Percentiles rank a stretch among this genome's conserved stretches.
Conservation (phyloP, 129 eudicot species). For the Glebionis coronaria region DNA sequence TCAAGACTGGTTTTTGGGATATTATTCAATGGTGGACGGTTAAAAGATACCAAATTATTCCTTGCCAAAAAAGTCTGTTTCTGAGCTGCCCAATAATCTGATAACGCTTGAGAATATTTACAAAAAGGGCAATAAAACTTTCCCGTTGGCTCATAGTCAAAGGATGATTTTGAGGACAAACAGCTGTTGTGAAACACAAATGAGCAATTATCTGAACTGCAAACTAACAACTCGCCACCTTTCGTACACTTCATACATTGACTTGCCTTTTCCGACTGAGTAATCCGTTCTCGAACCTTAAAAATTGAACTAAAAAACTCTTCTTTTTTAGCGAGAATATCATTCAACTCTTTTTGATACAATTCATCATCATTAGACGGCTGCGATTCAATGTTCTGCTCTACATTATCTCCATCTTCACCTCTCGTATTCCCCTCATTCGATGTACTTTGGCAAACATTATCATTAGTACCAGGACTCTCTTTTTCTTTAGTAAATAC, state of each 20-base stretch:
- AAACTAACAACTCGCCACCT: constrained; percentile 46
- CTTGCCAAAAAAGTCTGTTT: constrained; percentile 38
- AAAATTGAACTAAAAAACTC: constrained; percentile 41
- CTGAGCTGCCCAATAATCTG: constrained; percentile 42
- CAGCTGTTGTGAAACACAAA: constrained; percentile 62
- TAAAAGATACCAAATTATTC: constrained; percentile 41
- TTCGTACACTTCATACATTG: constrained; percentile 52
- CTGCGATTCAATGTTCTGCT: background rate
- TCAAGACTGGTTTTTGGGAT: background rate
- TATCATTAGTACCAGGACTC: constrained; percentile 14
- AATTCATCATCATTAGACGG: constrained; percentile 4
- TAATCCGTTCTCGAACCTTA: constrained; percentile 31
- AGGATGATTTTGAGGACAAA: constrained; percentile 33
- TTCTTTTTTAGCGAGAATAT: constrained; percentile 31
- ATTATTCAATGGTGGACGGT: background rate
- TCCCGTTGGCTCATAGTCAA: constrained; percentile 29
- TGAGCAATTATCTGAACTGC: constrained; percentile 49
- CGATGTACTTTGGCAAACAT: constrained; percentile 8
- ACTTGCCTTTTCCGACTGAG: constrained; percentile 29
- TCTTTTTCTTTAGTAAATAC: constrained; percentile 12
- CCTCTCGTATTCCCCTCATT: background rate
- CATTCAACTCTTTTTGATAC: constrained; percentile 5
- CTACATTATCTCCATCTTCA: background rate
- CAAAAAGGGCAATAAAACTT: constrained; percentile 74
- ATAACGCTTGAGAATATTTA: constrained; percentile 51